A percentile compares a stretch with the other conserved stretches of the same genome.
These are phyloP conservation scores for Corchorus olitorius DNA, from an alignment of 345 rosid species.

Conservation along the genomic window DNA sequence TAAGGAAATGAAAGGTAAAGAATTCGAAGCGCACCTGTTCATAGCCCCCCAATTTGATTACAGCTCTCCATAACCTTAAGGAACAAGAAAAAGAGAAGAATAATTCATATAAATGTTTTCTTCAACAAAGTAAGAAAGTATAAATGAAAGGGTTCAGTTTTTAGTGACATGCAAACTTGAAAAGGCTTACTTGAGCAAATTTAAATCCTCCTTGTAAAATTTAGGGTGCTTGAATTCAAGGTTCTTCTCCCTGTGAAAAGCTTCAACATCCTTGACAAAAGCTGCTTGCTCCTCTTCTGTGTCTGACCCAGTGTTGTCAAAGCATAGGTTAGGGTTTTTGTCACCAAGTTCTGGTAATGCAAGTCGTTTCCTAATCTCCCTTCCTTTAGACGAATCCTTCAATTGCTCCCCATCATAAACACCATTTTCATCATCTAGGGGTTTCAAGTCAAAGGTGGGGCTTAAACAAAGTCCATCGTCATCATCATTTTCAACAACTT, in stretches of 20 bases:
- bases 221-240: slow-evolving; percentile 65
- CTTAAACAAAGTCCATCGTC: slow-evolving; percentile 11
- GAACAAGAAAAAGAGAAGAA: not conserved
- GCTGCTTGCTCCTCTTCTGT: slow-evolving; percentile 57
- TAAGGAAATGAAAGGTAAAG: not conserved
- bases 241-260: slow-evolving; percentile 46
- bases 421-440: slow-evolving; percentile 24
- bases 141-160: not conserved
- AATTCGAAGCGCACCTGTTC: slow-evolving; percentile 50
- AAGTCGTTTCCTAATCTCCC: slow-evolving; percentile 23
- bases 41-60: slow-evolving; percentile 69
- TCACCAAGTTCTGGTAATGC: slow-evolving; percentile 24
- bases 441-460: slow-evolving; percentile 20
- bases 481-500: slow-evolving; percentile 13
- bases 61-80: slow-evolving; percentile 64
- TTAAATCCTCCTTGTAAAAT: slow-evolving; percentile 68
- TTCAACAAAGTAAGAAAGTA: not conserved
- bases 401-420: slow-evolving; percentile 16
- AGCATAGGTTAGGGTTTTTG: slow-evolving; percentile 25
- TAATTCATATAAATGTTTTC: not conserved
- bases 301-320: slow-evolving; percentile 50
- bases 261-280: slow-evolving; percentile 61
- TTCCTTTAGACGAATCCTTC: slow-evolving; percentile 26
- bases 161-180: not conserved
- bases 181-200: slow-evolving; percentile 55